Evolutionary conservation across 2,329 filamentous ascomycete species (phyloP), one percentile per base, ranked within the genome.

Genomic region (Ophiostoma sp.): DNA sequence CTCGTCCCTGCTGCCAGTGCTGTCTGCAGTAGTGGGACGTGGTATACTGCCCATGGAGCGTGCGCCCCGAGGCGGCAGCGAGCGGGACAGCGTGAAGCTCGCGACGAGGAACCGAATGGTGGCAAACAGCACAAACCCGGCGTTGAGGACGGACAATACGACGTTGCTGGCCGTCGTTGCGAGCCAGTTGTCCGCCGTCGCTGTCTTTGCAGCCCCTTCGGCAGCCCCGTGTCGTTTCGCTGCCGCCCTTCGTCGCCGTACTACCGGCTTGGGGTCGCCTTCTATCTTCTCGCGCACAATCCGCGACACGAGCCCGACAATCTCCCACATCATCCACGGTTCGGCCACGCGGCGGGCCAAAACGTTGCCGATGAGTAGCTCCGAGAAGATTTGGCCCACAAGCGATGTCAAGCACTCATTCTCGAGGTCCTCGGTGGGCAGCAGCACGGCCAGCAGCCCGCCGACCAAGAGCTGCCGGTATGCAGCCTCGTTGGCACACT

Each of bases 381-480:
- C 93, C 6, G 93, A 91, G 71, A 98, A 83, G 72, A 98, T 90
- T 78, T 97, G 92, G 67, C 88, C 87, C 71, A 97, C 89, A 71
- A 99, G 82, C 47, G 91, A 85, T 68, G 91, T 89, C 74, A 98
- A 82, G 76, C 92, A 96, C 67, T 87, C 87, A 76, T 97, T 98
- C 75, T 94, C 88, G 52, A 98, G 82, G 76, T 98, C 94, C 75
- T 98, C 94, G 16, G 93, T 95, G 9, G 95, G 95, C 27, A 99
- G 83, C 16, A 99, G 84, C 66, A 97, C 83, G 38, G 92, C 89
- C 71, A 99, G 81, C 49, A 93, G 83, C 42, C 89, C 91, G 75
- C 93, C 88, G 16, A 93, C 89, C n/a, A 98, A 83, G 68, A 98
- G 81, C 75, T 96, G 92, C 73, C 94, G 90, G 81, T 97, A 98